A percentile compares a stretch with the other conserved stretches of the same genome.
Evolutionary conservation across 2,329 filamentous ascomycete species (phyloP).

Genomic region (Teratosphaeriaceae sp.): DNA sequence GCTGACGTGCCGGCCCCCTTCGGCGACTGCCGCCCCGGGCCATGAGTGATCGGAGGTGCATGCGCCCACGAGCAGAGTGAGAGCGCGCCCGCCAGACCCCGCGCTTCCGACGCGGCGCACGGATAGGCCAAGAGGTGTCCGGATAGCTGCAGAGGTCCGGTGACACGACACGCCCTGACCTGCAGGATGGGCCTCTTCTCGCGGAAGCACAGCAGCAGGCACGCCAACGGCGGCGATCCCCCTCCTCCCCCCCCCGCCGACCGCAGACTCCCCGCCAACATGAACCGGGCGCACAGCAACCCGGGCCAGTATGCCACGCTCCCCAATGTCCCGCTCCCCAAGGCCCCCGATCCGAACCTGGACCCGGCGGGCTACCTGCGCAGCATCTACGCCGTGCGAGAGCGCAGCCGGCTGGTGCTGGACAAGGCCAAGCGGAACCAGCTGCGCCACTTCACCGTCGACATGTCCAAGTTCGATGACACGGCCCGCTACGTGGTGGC

Average conservation of each 20-base stretch:
- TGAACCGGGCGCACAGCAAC: slow-evolving; percentile 27
- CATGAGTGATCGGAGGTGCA: too few relatives aligned
- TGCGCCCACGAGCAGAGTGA: too few relatives aligned
- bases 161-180: neutral
- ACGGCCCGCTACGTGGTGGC: slow-evolving; percentile 84
- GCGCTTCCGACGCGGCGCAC: too few relatives aligned
- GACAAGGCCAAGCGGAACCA: slow-evolving; percentile 71
- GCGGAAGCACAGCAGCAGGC: slow-evolving; percentile 31
- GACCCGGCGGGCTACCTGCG: slow-evolving; percentile 87
- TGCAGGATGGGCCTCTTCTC: slow-evolving; percentile 46
- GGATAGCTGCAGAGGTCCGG: neutral
- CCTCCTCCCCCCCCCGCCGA: slow-evolving; percentile 14
- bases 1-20: too few relatives aligned
- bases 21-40: too few relatives aligned
- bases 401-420: slow-evolving; percentile 66
- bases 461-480: slow-evolving; percentile 74
- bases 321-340: slow-evolving; percentile 68
- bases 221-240: slow-evolving; percentile 7
- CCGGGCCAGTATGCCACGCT: slow-evolving; percentile 39
- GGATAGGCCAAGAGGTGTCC: too few relatives aligned
- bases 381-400: slow-evolving; percentile 81
- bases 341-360: slow-evolving; percentile 76
- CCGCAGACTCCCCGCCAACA: slow-evolving; percentile 30
- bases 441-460: slow-evolving; percentile 81
- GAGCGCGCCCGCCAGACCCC: too few relatives aligned